A percentile compares a stretch with the other conserved stretches of the same genome.
phyloP scores from a whole-genome alignment of 768 basidiomycete genomes.

The Hygrophorus pudorinus region DNA sequence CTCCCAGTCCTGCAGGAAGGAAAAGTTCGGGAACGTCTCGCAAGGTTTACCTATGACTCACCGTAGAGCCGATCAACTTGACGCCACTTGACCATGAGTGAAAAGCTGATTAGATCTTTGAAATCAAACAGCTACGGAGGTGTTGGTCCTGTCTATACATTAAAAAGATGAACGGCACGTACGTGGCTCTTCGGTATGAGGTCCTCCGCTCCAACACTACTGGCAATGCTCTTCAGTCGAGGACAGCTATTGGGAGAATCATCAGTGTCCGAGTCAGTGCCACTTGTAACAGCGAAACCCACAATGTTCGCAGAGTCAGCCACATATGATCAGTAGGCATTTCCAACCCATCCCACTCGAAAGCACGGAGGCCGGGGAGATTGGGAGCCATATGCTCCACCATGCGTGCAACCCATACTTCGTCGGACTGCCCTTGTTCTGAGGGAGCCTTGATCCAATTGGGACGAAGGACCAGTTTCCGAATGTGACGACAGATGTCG shows the following conservation, averaged over 20 bases:
- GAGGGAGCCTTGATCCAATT: neutral
- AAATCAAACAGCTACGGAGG: conserved; percentile 6
- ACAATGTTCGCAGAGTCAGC: conserved; percentile 1
- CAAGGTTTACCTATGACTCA: too few species aligned
- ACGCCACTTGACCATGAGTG: too few species aligned
- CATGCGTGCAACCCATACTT: neutral
- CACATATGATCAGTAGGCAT: conserved; percentile 5
- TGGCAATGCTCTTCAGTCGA: neutral
- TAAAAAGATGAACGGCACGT: neutral
- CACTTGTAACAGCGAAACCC: neutral
- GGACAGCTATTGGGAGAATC: too few species aligned
- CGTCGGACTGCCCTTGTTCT: neutral
- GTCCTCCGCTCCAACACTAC: neutral
- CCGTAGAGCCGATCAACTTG: too few species aligned
- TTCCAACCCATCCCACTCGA: conserved; percentile 7
- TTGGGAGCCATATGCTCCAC: neutral
- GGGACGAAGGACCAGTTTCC: neutral
- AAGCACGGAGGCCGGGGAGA: neutral
- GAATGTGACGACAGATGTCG: neutral
- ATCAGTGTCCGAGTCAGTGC: too few species aligned
- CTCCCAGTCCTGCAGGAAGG: too few species aligned
- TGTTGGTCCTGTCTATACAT: neutral
- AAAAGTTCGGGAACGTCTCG: too few species aligned
- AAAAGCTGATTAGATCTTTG: conserved; percentile 3
- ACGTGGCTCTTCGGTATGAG: conserved; percentile 5